phyloP scores from a whole-genome alignment of 148 eudicot species.

The Vaccinium darrowii region DNA sequence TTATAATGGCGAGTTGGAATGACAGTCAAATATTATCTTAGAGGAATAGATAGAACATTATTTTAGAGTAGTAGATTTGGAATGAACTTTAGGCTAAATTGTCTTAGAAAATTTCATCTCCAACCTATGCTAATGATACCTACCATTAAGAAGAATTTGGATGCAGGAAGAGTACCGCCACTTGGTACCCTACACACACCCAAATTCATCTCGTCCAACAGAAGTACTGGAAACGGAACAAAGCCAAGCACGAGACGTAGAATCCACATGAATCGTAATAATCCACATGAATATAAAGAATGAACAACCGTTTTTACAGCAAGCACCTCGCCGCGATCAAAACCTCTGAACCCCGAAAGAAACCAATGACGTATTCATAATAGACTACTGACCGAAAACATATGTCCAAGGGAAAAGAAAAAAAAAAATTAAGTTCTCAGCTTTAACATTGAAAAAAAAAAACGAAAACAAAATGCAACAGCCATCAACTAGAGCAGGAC shows the following conservation, averaged over 20 bases:
- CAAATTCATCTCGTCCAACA: too few species aligned
- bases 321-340: background rate
- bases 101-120: too few species aligned
- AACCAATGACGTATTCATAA: slow-evolving; percentile 6
- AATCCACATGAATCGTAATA: background rate
- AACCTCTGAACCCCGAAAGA: slow-evolving; percentile 5
- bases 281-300: slow-evolving; percentile 4
- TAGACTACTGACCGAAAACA: background rate
- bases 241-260: background rate
- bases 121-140: too few species aligned
- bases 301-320: background rate
- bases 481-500: background rate
- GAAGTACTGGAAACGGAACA: too few species aligned
- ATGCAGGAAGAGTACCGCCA: too few species aligned
- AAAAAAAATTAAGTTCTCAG: background rate
- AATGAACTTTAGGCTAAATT: too few species aligned
- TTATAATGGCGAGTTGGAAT: too few species aligned
- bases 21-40: too few species aligned
- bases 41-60: too few species aligned
- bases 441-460: background rate
- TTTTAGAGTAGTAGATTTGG: too few species aligned
- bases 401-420: background rate
- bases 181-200: too few species aligned
- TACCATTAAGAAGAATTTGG: too few species aligned
- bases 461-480: background rate